Evolutionary conservation across 805 yeast species (phyloP), one percentile per base, ranked within the genome.

Genomic region (Jamesozyma jinghongensis): DNA sequence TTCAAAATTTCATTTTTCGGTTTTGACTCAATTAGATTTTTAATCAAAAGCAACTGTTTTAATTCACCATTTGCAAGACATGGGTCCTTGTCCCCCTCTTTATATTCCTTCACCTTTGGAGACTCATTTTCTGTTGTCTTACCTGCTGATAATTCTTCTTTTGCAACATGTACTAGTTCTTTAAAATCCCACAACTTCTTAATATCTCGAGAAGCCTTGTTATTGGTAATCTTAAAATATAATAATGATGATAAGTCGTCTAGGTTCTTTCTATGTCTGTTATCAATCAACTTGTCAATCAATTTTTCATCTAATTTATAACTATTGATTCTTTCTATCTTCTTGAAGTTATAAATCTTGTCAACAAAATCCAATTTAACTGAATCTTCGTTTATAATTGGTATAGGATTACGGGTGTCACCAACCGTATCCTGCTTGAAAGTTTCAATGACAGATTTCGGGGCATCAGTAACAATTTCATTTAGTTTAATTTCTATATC

Each of bases 1-100:
- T 73, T 60, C 47, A 85, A 38, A 34, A 87, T 59, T 36, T 74
- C 71, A 4, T 77, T 85, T 49, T 73, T 72, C 1, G 95, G 95
- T 58, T 83, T 87, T 32, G 73, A 45, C 47, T 75, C 71, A 59
- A 88, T 70, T 38, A 88, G 62, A 50, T 68, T 65, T 52, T 76
- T 79, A 34, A 87, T 72, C 19, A 74, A 65, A 29, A 66, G 45
- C 20, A 84, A 65, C 38, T 79, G 79, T 3, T 62, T 54, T 1
- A 74, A 32, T 48, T 81, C 88, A 3, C 62, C 87, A 3, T 62
- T 58, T 26, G 36, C 16, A 36, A 38, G 40, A 7, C 14, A 18
- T 6, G 4, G 8, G 13, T 13, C 18, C 14, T 31, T 16, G 6
- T 17, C 34, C 4, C 16, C 5, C 11, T 10, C 7, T 33, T 17